Percentiles rank a stretch among this genome's conserved stretches.
Evolutionary conservation across 371 early-diverging fungal species (phyloP).

Genomic region (Cokeromyces recurvatus): DNA sequence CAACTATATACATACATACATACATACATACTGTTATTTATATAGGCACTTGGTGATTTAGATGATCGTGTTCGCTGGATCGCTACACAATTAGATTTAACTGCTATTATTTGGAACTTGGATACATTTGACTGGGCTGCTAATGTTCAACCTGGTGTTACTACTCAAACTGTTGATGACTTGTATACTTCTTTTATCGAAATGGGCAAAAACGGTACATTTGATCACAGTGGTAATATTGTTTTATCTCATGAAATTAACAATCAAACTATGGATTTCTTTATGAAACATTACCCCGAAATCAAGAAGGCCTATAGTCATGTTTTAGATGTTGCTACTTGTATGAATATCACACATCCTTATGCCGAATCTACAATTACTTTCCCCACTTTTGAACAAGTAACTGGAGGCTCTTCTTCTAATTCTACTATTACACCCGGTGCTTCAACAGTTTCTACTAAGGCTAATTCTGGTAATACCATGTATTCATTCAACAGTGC

Average conservation of each 20-base stretch:
- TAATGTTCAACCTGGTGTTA: conserved; percentile 17
- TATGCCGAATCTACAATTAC: conserved; percentile 30
- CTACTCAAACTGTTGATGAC: conserved; percentile 18
- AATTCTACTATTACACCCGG: conserved; percentile 11
- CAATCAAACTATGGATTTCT: conserved; percentile 38
- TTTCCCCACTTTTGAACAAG: conserved; percentile 27
- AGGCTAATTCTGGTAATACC: background rate
- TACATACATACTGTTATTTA: no score
- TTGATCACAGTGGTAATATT: conserved; percentile 28
- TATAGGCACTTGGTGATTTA: conserved; percentile 39
- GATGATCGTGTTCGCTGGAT: conserved; percentile 51
- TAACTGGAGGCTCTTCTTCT: conserved; percentile 9
- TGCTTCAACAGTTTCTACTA: background rate
- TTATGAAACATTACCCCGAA: conserved; percentile 32
- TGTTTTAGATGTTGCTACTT: conserved; percentile 42
- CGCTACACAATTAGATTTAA: conserved; percentile 38
- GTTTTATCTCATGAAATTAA: conserved; percentile 44
- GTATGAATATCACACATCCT: conserved; percentile 41
- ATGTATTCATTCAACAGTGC: conserved; percentile 9
- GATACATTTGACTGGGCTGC: conserved; percentile 42
- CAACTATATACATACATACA: background rate
- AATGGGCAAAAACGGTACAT: conserved; percentile 40
- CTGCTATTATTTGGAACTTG: conserved; percentile 39
- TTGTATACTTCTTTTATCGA: conserved; percentile 28
- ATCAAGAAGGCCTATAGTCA: conserved; percentile 34